Percentiles rank a stretch among this genome's conserved stretches.
phyloP scores from a whole-genome alignment of 202 grass and related monocot genomes.

The Panicum hallii region DNA sequence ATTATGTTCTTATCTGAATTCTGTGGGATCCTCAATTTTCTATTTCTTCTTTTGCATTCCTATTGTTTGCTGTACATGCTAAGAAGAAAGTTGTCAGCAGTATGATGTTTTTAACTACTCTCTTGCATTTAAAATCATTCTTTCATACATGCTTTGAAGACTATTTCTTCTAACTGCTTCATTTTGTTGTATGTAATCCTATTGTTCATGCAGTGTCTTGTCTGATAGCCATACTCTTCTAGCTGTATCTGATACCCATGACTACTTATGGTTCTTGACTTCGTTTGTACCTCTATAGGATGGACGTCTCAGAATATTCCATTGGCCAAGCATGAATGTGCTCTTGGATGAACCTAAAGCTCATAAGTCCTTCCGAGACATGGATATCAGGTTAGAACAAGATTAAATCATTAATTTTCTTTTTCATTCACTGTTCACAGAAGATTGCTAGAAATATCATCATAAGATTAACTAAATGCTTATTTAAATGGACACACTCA shows the following conservation, averaged over 20 bases:
- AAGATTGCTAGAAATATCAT: neutral
- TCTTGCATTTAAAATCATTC: neutral
- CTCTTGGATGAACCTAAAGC: constrained; percentile 96
- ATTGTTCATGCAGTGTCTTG: neutral
- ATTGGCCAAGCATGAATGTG: constrained; percentile 86
- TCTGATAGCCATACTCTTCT: constrained; percentile 34
- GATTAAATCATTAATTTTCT: neutral
- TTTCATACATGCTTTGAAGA: neutral
- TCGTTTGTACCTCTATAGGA: constrained; percentile 58
- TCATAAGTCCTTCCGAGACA: constrained; percentile 92
- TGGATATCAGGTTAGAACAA: constrained; percentile 92
- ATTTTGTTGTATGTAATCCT: constrained; percentile 29
- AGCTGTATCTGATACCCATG: neutral
- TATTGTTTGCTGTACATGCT: neutral
- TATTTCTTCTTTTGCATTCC: neutral
- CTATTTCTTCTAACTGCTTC: constrained; percentile 30
- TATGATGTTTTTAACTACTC: constrained; percentile 5
- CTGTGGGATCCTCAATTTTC: neutral
- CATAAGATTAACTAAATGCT: constrained; percentile 22
- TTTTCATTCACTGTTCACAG: constrained; percentile 9
- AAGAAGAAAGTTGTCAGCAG: constrained; percentile 7
- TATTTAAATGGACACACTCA: constrained; percentile 32
- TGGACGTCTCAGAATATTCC: constrained; percentile 91
- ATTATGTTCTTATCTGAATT: neutral
- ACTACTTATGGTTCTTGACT: constrained; percentile 22